Evolutionary conservation across 192 early-diverging fungal genomes (phyloP), one percentile per base, ranked within the genome.

Genomic region (Pilaira anomala): DNA sequence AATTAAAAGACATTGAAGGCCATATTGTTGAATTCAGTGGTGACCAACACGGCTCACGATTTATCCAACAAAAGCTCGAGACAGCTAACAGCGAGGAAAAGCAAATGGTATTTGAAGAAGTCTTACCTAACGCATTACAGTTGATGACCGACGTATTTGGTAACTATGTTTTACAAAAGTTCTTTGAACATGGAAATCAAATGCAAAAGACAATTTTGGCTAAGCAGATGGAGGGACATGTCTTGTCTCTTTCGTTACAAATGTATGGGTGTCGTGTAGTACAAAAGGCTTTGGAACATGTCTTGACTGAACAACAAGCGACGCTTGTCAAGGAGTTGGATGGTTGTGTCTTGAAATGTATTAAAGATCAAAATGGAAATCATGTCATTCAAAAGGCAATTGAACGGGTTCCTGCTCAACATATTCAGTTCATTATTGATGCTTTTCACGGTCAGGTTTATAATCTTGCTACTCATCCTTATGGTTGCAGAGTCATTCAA

Each of bases 221-320:
- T 4, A 86, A 89, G 66, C 89, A 94, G 72, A 99, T 99, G 95
- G 91, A 97, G 65, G 91, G 92, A 21, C 94, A 99, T 72, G 93
- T 99, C 3, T 65, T 98, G 51, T 84, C 88, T 14, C 80, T 99
- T 57, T 94, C 95, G 18, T 78, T 98, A 68, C 97, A 99, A 77
- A 99, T 99, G 97, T 99, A 99, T 74, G 97, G 97, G 3, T 99
- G 97, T 69, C 89, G 97, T 33, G 97, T 99, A 7, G 95, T 99
- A 26, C 97, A 99, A 73, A 99, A 99, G 84, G 94, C 92, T 2
- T 83, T 99, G 14, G 97, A 99, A 73, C 89, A 98, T 66, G 91
- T 99, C 16, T 73, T 90, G 45, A 80, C 85, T 0, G 93, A 94
- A 57, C 94, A 95, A 78, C 97, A 99, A 80, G 88, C 91, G 4